These are phyloP conservation scores for Zea luxurians DNA, from an alignment of 176 grass and related monocot species.

Conservation along the genomic window DNA sequence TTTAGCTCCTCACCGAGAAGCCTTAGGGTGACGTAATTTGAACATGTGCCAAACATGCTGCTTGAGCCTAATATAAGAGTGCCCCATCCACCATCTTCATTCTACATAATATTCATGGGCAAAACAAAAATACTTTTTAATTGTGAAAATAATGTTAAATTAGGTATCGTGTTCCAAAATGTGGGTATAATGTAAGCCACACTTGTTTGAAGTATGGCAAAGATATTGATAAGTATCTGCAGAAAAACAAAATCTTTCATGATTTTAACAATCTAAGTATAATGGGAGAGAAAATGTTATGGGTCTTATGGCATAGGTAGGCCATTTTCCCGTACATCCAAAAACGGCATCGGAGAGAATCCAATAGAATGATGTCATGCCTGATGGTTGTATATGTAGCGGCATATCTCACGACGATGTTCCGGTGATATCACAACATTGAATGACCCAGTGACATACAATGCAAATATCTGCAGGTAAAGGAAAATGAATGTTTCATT, in stretches of 20 bases:
- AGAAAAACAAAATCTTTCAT: not conserved
- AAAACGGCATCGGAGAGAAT: not conserved
- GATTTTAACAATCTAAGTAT: not conserved
- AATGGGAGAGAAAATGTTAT: not conserved
- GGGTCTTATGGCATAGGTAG: not conserved
- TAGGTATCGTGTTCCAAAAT: not conserved
- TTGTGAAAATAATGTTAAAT: not conserved
- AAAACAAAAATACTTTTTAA: not conserved
- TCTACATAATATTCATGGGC: conserved; percentile 9
- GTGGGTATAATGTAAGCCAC: no score
- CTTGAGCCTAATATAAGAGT: not conserved
- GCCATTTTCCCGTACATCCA: not conserved
- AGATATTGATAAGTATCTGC: not conserved
- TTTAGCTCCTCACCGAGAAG: conserved; percentile 17
- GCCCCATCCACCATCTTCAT: conserved; percentile 47
- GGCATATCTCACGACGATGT: conserved; percentile 39
- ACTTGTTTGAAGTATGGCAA: not conserved
- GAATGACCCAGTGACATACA: conserved; percentile 38
- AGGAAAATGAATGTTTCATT: not conserved
- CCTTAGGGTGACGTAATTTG: conserved; percentile 33
- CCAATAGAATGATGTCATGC: not conserved
- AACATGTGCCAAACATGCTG: conserved; percentile 45
- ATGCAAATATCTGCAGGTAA: conserved; percentile 25
- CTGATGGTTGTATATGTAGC: conserved; percentile 50
- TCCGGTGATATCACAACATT: not conserved